A percentile compares a stretch with the other conserved stretches of the same genome.
phyloP scores from a whole-genome alignment of 768 basidiomycete species.

The Kwoniella shandongensis region DNA sequence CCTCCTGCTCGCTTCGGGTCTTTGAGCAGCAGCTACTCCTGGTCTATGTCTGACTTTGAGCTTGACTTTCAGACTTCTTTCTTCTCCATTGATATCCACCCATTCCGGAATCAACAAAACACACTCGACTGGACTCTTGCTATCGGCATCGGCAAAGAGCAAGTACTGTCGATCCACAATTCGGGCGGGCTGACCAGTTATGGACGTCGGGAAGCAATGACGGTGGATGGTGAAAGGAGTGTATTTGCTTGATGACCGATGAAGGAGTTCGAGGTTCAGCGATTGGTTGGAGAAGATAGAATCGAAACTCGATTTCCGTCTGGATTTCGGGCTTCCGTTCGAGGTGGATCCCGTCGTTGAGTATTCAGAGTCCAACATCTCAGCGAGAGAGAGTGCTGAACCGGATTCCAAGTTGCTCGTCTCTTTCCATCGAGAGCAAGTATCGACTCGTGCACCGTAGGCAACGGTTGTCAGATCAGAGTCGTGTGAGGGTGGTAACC shows the following conservation, averaged over 20 bases:
- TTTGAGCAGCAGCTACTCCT: background rate
- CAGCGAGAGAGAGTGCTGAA: too few relatives aligned
- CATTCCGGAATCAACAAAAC: conserved; percentile 47
- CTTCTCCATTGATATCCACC: conserved; percentile 44
- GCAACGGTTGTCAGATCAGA: conserved; percentile 31
- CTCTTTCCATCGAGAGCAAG: too few relatives aligned
- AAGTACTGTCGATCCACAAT: conserved; percentile 28
- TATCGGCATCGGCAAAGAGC: conserved; percentile 31
- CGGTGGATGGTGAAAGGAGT: conserved; percentile 18
- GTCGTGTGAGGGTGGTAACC: conserved; percentile 64
- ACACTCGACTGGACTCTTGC: conserved; percentile 47
- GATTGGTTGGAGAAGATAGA: conserved; percentile 12
- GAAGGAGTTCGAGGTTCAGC: background rate
- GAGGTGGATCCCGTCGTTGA: background rate
- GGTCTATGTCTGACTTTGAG: conserved; percentile 34
- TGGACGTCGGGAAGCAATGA: conserved; percentile 18
- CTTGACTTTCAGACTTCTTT: conserved; percentile 35
- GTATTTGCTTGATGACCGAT: conserved; percentile 16
- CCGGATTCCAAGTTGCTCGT: too few relatives aligned
- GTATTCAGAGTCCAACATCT: too few relatives aligned
- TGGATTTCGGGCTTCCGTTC: conserved; percentile 5
- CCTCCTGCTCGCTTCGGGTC: too few relatives aligned
- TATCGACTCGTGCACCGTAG: conserved; percentile 37
- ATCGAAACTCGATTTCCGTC: conserved; percentile 5
- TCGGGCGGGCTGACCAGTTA: conserved; percentile 4